These are phyloP conservation scores for Ascochyta rabiei DNA, from an alignment of 2,329 filamentous ascomycete species.

Conservation along the genomic window DNA sequence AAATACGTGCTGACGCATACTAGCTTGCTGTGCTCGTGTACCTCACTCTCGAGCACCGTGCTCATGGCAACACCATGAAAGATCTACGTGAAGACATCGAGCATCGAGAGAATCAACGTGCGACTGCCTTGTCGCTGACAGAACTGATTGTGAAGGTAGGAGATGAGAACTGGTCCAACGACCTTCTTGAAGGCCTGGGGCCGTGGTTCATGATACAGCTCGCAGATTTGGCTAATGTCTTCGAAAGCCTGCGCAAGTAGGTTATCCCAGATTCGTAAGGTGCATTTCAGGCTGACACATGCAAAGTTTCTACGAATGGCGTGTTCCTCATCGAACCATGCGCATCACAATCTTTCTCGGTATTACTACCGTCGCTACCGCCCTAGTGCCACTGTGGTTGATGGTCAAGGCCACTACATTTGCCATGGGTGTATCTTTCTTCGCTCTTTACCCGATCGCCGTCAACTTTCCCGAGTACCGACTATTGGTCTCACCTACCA, in stretches of 20 bases:
- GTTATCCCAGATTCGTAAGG: not conserved
- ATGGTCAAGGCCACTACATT: slow-evolving; percentile 40
- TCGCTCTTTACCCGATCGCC: slow-evolving; percentile 44
- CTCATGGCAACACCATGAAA: slow-evolving; percentile 29
- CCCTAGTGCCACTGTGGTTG: slow-evolving; percentile 34
- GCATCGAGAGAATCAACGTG: slow-evolving; percentile 38
- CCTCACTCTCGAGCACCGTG: slow-evolving; percentile 28
- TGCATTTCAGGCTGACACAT: not conserved
- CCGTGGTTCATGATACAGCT: slow-evolving; percentile 47
- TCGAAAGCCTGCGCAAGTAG: slow-evolving; percentile 44
- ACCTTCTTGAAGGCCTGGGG: slow-evolving; percentile 33
- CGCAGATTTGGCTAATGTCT: slow-evolving; percentile 42
- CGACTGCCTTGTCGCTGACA: slow-evolving; percentile 40
- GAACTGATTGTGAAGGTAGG: slow-evolving; percentile 49
- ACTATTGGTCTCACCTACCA: slow-evolving; percentile 44
- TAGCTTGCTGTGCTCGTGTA: slow-evolving; percentile 33
- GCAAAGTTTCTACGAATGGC: slow-evolving; percentile 47
- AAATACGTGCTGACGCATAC: not conserved
- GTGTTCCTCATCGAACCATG: slow-evolving; percentile 36
- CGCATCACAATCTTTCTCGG: slow-evolving; percentile 32
- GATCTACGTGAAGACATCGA: slow-evolving; percentile 39
- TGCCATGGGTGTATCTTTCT: slow-evolving; percentile 38
- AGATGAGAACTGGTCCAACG: slow-evolving; percentile 44
- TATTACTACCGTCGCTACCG: slow-evolving; percentile 26
- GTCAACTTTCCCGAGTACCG: slow-evolving; percentile 44